phyloP scores from a whole-genome alignment of 2,329 filamentous ascomycete species.

The Aspergillus alliaceus region DNA sequence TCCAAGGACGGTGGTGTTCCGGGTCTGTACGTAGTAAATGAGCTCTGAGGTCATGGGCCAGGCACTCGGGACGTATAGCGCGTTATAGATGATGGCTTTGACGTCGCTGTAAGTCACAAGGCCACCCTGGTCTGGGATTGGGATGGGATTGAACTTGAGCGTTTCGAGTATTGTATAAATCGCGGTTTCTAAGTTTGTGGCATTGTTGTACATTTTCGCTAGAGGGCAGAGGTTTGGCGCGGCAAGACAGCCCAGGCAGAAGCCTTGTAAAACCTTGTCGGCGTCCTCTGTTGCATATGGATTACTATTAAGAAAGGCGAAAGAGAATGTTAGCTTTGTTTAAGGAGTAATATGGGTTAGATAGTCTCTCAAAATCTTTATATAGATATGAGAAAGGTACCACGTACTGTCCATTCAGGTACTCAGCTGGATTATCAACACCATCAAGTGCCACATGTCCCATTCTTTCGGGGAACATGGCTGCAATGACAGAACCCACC shows the following conservation, averaged over 20 bases:
- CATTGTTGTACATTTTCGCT: conserved; percentile 1
- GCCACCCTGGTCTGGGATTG: background rate
- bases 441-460: conserved; percentile 9
- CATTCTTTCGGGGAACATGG: conserved; percentile 14
- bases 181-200: conserved; percentile 7
- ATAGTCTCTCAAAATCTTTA: background rate
- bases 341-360: background rate
- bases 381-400: background rate
- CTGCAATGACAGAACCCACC: conserved; percentile 7
- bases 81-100: background rate
- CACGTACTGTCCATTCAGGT: conserved; percentile 9
- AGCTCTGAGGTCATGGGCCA: conserved; percentile 5
- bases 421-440: conserved; percentile 9
- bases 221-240: conserved; percentile 8
- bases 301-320: conserved; percentile 3
- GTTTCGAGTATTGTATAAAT: conserved; percentile 6
- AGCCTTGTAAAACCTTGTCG: conserved; percentile 4
- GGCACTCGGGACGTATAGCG: conserved; percentile 1
- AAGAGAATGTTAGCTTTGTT: background rate
- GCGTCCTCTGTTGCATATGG: conserved; percentile 1
- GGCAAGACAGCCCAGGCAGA: conserved; percentile 7
- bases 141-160: conserved; percentile 5
- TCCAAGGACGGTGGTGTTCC: background rate
- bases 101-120: conserved; percentile 5
- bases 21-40: background rate